phyloP scores from a whole-genome alignment of 2,329 filamentous ascomycete species.

The Diaporthe sp. region DNA sequence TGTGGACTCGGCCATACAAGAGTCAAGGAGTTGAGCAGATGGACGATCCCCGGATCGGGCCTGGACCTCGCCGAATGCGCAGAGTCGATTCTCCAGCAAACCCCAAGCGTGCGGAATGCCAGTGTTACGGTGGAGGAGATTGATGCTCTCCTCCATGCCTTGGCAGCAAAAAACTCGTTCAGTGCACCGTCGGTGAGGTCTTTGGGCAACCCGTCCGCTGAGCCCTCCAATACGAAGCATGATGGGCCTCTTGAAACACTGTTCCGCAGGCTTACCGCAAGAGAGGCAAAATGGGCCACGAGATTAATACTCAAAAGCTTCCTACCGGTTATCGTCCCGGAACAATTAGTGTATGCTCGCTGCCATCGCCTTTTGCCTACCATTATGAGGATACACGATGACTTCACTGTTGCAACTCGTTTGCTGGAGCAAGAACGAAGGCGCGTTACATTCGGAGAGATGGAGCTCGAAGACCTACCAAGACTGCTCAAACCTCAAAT shows the following conservation, averaged over 20 bases:
- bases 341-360: constrained; percentile 61
- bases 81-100: constrained; percentile 69
- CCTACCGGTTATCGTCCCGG: constrained; percentile 72
- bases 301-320: constrained; percentile 83
- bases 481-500: constrained; percentile 61
- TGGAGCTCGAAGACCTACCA: constrained; percentile 38
- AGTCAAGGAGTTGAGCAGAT: constrained; percentile 69
- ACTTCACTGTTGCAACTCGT: constrained; percentile 69
- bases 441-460: constrained; percentile 38
- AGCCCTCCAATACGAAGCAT: constrained; percentile 40
- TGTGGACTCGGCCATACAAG: constrained; percentile 74
- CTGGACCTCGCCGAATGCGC: constrained; percentile 79
- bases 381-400: constrained; percentile 76
- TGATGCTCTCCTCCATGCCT: constrained; percentile 69
- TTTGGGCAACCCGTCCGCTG: constrained; percentile 37
- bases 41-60: constrained; percentile 65
- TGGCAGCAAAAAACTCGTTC: constrained; percentile 77
- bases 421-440: constrained; percentile 57
- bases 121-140: constrained; percentile 77
- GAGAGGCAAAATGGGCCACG: constrained; percentile 88
- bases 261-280: constrained; percentile 69
- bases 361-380: constrained; percentile 78
- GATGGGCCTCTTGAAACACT: constrained; percentile 63
- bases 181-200: constrained; percentile 72
- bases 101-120: constrained; percentile 54